phyloP scores from a whole-genome alignment of 1,284 basidiomycete genomes.

The Phellopilus nigrolimitatus region DNA sequence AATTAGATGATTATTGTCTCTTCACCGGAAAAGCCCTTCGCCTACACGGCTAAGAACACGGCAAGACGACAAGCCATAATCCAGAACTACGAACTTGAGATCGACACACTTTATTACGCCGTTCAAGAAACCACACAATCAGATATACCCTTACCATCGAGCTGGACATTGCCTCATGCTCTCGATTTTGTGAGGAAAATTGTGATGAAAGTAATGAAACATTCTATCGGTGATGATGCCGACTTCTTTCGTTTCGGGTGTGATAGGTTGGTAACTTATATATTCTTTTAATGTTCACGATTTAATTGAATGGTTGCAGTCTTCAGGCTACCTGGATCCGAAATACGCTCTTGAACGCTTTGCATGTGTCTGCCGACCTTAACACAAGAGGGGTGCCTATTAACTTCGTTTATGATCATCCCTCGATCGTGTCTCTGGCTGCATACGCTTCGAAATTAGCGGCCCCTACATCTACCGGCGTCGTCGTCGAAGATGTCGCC shows the following conservation, averaged over 20 bases:
- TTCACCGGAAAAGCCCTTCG: constrained; percentile 16
- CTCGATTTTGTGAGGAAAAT: constrained; percentile 16
- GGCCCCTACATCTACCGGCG: no score
- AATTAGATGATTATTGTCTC: constrained; percentile 15
- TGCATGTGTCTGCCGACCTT: constrained; percentile 27
- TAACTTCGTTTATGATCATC: constrained; percentile 35
- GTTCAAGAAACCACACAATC: constrained; percentile 20
- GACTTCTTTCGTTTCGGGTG: constrained; percentile 23
- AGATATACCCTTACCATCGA: constrained; percentile 13
- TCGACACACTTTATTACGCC: constrained; percentile 27
- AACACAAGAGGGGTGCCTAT: constrained; percentile 25
- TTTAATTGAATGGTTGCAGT: constrained; percentile 23
- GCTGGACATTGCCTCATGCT: constrained; percentile 9
- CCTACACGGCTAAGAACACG: constrained; percentile 34
- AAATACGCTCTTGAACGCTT: constrained; percentile 33
- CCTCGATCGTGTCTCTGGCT: constrained; percentile 30
- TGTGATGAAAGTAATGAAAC: constrained; percentile 14
- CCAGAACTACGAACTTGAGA: constrained; percentile 30
- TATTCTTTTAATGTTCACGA: neutral
- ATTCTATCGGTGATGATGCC: constrained; percentile 18
- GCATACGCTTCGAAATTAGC: constrained; percentile 22
- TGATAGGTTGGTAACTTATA: constrained; percentile 18
- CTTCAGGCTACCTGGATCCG: constrained; percentile 39
- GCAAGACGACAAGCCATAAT: constrained; percentile 28
- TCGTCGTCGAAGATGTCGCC: no score